A percentile compares a stretch with the other conserved stretches of the same genome.
Evolutionary conservation across 108 stramenopile genomes (phyloP).

Genomic region (Halocafeteria seosinensis): DNA sequence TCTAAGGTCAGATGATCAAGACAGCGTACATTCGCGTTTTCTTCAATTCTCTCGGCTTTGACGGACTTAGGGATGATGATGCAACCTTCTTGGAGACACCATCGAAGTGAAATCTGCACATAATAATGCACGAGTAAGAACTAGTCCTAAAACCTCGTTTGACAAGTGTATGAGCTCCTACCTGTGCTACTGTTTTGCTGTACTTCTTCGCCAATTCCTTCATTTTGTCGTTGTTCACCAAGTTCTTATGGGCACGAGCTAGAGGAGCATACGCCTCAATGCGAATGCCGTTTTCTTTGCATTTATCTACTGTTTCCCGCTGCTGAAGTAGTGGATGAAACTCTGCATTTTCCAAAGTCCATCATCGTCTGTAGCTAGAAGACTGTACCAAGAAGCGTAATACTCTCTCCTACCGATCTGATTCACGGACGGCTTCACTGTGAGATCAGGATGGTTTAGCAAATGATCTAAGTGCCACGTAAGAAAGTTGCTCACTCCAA

Average conservation of each 20-base stretch:
- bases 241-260: background rate
- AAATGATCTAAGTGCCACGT: slow-evolving; percentile 1
- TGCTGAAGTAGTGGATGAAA: slow-evolving; percentile 3
- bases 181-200: background rate
- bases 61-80: slow-evolving; percentile 5
- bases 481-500: slow-evolving; percentile 21
- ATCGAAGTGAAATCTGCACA: too few relatives aligned
- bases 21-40: slow-evolving; percentile 1
- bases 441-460: background rate
- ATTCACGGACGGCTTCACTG: slow-evolving; percentile 3
- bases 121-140: too few relatives aligned
- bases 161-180: too few relatives aligned
- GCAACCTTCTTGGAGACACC: slow-evolving; percentile 9
- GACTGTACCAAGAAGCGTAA: too few relatives aligned
- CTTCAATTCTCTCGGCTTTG: background rate
- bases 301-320: background rate
- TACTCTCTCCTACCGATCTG: too few relatives aligned
- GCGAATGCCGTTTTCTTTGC: background rate
- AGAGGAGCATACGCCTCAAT: slow-evolving; percentile 12
- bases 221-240: background rate
- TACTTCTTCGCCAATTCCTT: background rate
- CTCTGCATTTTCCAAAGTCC: too few relatives aligned
- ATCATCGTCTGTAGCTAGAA: too few relatives aligned
- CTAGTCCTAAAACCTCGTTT: too few relatives aligned
- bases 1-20: too few relatives aligned